Percentiles rank a stretch among this genome's conserved stretches.
Conservation (phyloP, 768 basidiomycete species). For the Amanita rubescens region DNA sequence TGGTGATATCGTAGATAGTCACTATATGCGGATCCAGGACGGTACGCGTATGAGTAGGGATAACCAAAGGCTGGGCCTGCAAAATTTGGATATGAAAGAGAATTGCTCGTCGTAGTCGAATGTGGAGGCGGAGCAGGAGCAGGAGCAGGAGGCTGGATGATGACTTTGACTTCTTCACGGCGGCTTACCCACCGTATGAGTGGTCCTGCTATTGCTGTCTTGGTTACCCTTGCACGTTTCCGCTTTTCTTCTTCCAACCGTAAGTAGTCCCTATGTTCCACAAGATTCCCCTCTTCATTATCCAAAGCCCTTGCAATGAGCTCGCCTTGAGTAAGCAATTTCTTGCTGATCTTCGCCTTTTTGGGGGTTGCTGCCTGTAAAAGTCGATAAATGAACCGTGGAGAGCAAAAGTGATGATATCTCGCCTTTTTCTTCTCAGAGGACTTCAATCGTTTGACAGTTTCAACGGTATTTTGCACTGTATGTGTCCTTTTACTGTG, state of each 20-base stretch:
- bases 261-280: slow-evolving; percentile 73
- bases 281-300: slow-evolving; percentile 79
- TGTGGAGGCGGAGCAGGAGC: slow-evolving; percentile 17
- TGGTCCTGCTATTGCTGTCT: slow-evolving; percentile 56
- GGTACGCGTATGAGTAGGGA: neutral
- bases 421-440: slow-evolving; percentile 47
- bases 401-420: slow-evolving; percentile 23
- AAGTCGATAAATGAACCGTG: neutral
- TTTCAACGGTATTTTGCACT: slow-evolving; percentile 61
- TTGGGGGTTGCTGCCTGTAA: slow-evolving; percentile 53
- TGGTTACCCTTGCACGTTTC: slow-evolving; percentile 55
- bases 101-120: slow-evolving; percentile 4
- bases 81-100: slow-evolving; percentile 4
- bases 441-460: slow-evolving; percentile 55
- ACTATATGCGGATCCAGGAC: neutral
- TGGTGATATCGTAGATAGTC: neutral
- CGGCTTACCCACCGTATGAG: slow-evolving; percentile 66
- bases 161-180: slow-evolving; percentile 48
- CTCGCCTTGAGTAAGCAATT: slow-evolving; percentile 68
- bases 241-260: slow-evolving; percentile 78
- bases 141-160: slow-evolving; percentile 27
- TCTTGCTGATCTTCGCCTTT: slow-evolving; percentile 46
- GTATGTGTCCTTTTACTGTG: slow-evolving; percentile 66
- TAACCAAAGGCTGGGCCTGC: neutral
- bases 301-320: slow-evolving; percentile 78